These are phyloP conservation scores for Ophiostoma triangulosporum DNA, from an alignment of 2,329 filamentous ascomycete genomes.

Conservation along the genomic window DNA sequence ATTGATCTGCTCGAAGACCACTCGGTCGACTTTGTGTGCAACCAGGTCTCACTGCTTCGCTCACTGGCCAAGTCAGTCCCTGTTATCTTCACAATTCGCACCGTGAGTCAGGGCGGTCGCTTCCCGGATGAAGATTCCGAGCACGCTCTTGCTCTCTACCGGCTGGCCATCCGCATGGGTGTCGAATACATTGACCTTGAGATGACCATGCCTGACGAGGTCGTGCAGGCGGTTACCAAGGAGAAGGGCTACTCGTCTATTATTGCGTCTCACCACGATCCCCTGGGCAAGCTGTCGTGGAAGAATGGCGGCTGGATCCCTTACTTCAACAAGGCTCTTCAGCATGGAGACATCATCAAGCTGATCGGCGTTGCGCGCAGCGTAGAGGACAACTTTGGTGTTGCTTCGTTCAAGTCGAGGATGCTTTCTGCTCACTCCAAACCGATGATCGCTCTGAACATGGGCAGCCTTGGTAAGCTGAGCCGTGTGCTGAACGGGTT, in stretches of 20 bases:
- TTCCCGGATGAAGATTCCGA: conserved; percentile 67
- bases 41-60: conserved; percentile 70
- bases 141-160: conserved; percentile 63
- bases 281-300: conserved; percentile 68
- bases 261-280: conserved; percentile 93
- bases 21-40: conserved; percentile 60
- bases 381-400: conserved; percentile 74
- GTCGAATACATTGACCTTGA: conserved; percentile 91
- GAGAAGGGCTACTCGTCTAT: conserved; percentile 62
- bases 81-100: conserved; percentile 85
- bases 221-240: conserved; percentile 56
- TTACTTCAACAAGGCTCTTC: conserved; percentile 78
- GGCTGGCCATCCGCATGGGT: conserved; percentile 64
- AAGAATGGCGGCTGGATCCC: conserved; percentile 83
- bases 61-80: conserved; percentile 45
- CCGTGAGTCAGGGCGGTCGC: conserved; percentile 69
- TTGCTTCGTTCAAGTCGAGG: conserved; percentile 67
- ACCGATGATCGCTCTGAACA: conserved; percentile 92
- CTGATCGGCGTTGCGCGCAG: conserved; percentile 68
- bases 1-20: conserved; percentile 77
- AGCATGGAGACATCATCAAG: conserved; percentile 89
- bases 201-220: conserved; percentile 67
- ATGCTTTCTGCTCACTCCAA: conserved; percentile 59
- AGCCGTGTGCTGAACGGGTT: conserved; percentile 85
- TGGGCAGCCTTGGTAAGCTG: conserved; percentile 77